Base-by-base conservation (phyloP, 2,329 filamentous ascomycete species). In the Davidsoniella eucalypti region DNA sequence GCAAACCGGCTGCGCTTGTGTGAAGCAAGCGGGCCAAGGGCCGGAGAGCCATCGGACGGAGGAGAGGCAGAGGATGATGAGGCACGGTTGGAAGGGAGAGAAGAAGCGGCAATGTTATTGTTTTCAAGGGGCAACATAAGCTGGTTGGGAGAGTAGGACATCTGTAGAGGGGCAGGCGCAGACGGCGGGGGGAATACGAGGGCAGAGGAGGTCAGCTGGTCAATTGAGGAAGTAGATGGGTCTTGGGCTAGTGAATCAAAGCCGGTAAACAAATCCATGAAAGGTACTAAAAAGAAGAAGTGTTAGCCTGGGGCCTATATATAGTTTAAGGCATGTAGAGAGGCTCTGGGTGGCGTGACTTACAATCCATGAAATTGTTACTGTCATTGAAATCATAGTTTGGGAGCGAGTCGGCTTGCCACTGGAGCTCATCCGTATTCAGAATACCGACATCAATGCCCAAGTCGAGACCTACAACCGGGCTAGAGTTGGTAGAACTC, bases 401-500 rank as follows among this genome's bases (percentile, higher is more conserved):
- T 29, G 21, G 25, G 12, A 49, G 41, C 18, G 16, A n/a, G 26
- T 51, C 51, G 9, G 21, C 26, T 9, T 39, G 37, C 46, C 46
- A 52, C 33, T 26, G 47, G 12, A 29, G 36, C 33, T 49, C 36
- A 17, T 52, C 36, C 7, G 38, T 18, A 7, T 33, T 21, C 44
- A 49, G 37, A 10, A 41, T 18, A 21, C 38, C 45, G 17, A 44
- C 25, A 40, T 47, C 44, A 37, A 52, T 33, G 21, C 41, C 46
- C 17, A 49, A 37, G 7, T 41, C 51, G 14, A 51, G 50, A 12
- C 23, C 44, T 17, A 52, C 46, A 25, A 38, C 40, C 4, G 51
- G 51, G 42, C 51, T 52, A 25, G 51, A 52, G 43, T 52, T 49
- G 8, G 16, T 39, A 23, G 50, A 52, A 6, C 21, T 18, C 38